Evolutionary conservation across 768 basidiomycete species (phyloP).

Genomic region (Lentinula raphanica): DNA sequence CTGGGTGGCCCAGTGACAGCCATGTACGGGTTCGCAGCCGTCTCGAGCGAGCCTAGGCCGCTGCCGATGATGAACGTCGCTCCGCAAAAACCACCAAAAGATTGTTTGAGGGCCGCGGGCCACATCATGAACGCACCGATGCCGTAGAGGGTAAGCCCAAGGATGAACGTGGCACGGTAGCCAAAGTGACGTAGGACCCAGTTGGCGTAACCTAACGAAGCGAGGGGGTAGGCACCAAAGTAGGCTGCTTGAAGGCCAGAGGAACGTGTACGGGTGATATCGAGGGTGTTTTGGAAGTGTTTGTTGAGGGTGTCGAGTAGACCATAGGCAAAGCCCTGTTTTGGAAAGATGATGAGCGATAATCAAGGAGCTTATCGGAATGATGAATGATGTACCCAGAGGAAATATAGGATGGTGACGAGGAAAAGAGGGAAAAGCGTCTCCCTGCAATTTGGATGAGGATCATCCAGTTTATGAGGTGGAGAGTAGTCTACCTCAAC

Average conservation of each 20-base stretch:
- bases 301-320: conserved; percentile 30
- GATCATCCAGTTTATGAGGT: not conserved
- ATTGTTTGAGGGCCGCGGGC: conserved; percentile 28
- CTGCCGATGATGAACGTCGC: conserved; percentile 31
- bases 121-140: conserved; percentile 31
- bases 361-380: not conserved
- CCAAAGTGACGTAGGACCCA: conserved; percentile 28
- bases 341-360: not conserved
- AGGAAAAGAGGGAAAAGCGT: conserved; percentile 28
- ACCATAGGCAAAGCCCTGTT: conserved; percentile 30
- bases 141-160: conserved; percentile 26
- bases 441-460: conserved; percentile 11
- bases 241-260: conserved; percentile 31
- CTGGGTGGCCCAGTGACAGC: conserved; percentile 30
- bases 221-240: conserved; percentile 30
- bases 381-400: conserved; percentile 23
- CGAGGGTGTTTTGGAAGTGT: conserved; percentile 28
- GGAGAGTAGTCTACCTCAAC: conserved; percentile 8
- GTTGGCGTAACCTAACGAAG: conserved; percentile 27
- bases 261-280: conserved; percentile 28
- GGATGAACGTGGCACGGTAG: conserved; percentile 28
- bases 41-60: conserved; percentile 27
- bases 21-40: conserved; percentile 32
- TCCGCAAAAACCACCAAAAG: conserved; percentile 31
- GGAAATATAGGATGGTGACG: conserved; percentile 30